phyloP scores from a whole-genome alignment of 768 basidiomycete species.

The Boletales sp. region DNA sequence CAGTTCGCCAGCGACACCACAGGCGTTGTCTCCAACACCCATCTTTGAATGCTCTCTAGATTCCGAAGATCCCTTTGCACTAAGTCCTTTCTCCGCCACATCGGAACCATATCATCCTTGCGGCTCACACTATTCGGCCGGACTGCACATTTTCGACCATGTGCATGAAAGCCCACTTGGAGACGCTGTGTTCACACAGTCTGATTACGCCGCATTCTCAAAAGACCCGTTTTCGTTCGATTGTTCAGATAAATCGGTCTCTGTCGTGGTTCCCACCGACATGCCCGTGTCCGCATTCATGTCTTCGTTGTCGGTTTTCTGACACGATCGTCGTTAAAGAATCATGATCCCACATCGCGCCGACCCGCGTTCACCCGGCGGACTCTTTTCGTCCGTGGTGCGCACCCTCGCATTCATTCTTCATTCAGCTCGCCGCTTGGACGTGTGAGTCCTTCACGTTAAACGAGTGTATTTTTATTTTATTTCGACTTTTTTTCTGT shows the following conservation, averaged over 20 bases:
- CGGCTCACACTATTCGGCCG: slow-evolving; percentile 18
- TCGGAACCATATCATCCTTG: slow-evolving; percentile 12
- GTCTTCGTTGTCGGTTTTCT: slow-evolving; percentile 28
- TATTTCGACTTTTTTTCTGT: background rate
- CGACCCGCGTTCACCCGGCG: slow-evolving; percentile 7
- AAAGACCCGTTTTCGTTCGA: slow-evolving; percentile 25
- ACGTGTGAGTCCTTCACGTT: slow-evolving; percentile 1
- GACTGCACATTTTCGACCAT: slow-evolving; percentile 18
- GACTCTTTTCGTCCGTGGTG: background rate
- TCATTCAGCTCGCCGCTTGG: background rate
- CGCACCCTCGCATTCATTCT: background rate
- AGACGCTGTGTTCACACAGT: slow-evolving; percentile 13
- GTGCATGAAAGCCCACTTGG: slow-evolving; percentile 4
- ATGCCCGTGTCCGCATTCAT: slow-evolving; percentile 32
- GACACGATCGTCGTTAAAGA: slow-evolving; percentile 5
- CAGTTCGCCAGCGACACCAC: slow-evolving; percentile 44
- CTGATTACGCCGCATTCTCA: slow-evolving; percentile 20
- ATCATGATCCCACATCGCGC: slow-evolving; percentile 1
- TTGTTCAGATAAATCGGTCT: slow-evolving; percentile 20
- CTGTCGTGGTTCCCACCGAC: slow-evolving; percentile 21
- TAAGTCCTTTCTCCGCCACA: slow-evolving; percentile 17
- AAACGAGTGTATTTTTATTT: slow-evolving; percentile 28
- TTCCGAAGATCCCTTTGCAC: slow-evolving; percentile 16
- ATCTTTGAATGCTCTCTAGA: slow-evolving; percentile 23
- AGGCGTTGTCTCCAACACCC: slow-evolving; percentile 30